Evolutionary conservation across 768 basidiomycete species (phyloP).

Genomic region (Termitomyces sp.): DNA sequence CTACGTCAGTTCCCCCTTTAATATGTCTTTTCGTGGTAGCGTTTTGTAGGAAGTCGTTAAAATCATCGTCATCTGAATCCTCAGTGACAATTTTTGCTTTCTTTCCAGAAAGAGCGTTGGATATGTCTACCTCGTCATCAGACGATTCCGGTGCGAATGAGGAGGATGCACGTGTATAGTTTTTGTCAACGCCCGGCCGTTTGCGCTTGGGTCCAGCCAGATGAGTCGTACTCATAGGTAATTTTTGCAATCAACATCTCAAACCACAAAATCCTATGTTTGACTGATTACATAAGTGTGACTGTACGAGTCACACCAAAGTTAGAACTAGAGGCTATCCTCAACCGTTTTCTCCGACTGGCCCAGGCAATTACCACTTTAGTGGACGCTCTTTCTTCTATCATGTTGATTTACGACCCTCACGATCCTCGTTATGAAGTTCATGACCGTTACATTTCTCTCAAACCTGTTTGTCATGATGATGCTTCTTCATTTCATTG

Average conservation of each 20-base stretch:
- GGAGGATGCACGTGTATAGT: conserved; percentile 6
- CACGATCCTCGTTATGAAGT: neutral
- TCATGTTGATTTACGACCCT: neutral
- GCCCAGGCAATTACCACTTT: too few species aligned
- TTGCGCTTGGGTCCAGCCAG: conserved; percentile 13
- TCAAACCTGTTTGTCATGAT: conserved; percentile 1
- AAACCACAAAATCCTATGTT: neutral
- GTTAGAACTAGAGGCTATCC: too few species aligned
- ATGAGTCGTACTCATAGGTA: neutral
- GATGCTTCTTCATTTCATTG: neutral
- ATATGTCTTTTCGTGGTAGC: conserved; percentile 69
- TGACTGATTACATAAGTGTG: neutral
- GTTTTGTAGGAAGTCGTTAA: conserved; percentile 58
- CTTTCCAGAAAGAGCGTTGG: conserved; percentile 50
- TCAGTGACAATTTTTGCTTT: conserved; percentile 31
- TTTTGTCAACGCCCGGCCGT: conserved; percentile 4
- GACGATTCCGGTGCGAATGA: conserved; percentile 5
- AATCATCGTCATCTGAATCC: conserved; percentile 45
- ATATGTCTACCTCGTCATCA: conserved; percentile 54
- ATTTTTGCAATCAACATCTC: neutral
- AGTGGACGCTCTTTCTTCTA: neutral
- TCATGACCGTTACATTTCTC: neutral
- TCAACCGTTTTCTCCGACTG: too few species aligned
- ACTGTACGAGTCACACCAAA: too few species aligned
- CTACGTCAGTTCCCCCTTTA: conserved; percentile 66